A percentile compares a stretch with the other conserved stretches of the same genome.
Conservation (phyloP, 805 yeast genomes). For the Candida sphagnicola region DNA sequence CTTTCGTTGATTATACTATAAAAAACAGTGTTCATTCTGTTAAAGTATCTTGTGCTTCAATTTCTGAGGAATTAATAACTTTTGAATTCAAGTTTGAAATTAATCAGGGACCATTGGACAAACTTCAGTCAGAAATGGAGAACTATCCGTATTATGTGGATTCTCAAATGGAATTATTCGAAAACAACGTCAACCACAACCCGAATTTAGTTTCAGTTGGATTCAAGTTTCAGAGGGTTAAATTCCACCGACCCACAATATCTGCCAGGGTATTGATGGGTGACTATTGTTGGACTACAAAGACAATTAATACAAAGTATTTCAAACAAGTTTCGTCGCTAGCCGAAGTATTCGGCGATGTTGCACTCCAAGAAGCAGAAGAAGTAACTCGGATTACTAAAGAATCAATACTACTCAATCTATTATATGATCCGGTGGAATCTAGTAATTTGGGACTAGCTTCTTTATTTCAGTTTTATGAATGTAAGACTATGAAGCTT, state of each 20-base stretch:
- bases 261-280: conserved; percentile 30
- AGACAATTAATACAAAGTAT: conserved; percentile 30
- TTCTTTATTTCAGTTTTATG: conserved; percentile 31
- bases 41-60: conserved; percentile 36
- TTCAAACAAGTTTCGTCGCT: conserved; percentile 50
- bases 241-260: conserved; percentile 22
- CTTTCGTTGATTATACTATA: conserved; percentile 23
- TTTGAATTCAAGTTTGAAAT: conserved; percentile 31
- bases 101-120: conserved; percentile 22
- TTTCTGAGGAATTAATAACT: conserved; percentile 43
- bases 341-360: conserved; percentile 47
- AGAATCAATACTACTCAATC: conserved; percentile 40
- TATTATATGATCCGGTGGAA: conserved; percentile 34
- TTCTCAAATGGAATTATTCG: conserved; percentile 22
- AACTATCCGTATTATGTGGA: conserved; percentile 20
- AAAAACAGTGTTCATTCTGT: conserved; percentile 21
- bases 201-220: not conserved
- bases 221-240: conserved; percentile 17
- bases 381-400: conserved; percentile 25
- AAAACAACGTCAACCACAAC: conserved; percentile 8
- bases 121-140: conserved; percentile 9
- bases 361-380: conserved; percentile 26
- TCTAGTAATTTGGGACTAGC: conserved; percentile 36
- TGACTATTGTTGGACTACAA: conserved; percentile 55
- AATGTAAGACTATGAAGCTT: conserved; percentile 17